phyloP scores from a whole-genome alignment of 2,329 filamentous ascomycete genomes.

The Cercospora nicotianae region DNA sequence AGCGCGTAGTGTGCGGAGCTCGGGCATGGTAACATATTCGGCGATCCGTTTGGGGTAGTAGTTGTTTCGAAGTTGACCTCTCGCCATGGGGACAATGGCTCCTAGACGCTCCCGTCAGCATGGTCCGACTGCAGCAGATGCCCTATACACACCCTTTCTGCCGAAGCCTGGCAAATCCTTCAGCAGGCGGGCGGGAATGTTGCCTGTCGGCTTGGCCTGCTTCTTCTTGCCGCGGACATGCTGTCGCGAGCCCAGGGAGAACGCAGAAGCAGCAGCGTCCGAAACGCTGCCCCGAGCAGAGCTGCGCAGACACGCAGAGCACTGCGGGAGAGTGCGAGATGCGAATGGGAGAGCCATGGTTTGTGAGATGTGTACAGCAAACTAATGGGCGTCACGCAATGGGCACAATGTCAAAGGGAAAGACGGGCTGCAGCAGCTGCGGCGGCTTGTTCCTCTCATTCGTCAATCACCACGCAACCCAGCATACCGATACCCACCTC shows the following conservation, averaged over 20 bases:
- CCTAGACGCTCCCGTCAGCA: conserved; percentile 42
- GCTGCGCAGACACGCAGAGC: conserved; percentile 35
- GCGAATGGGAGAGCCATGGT: conserved; percentile 30
- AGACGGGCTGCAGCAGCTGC: background rate
- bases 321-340: conserved; percentile 31
- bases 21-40: conserved; percentile 52
- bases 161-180: conserved; percentile 57
- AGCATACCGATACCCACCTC: conserved; percentile 3
- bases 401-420: background rate
- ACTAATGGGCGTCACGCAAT: conserved; percentile 4
- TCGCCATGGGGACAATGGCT: conserved; percentile 53
- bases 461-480: background rate
- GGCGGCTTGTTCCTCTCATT: conserved; percentile 8
- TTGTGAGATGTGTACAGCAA: background rate
- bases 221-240: conserved; percentile 42
- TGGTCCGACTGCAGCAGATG: background rate
- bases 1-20: conserved; percentile 48
- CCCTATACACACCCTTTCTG: conserved; percentile 41
- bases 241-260: conserved; percentile 26
- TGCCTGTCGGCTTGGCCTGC: conserved; percentile 33
- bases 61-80: conserved; percentile 56
- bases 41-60: conserved; percentile 55
- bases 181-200: conserved; percentile 53
- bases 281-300: conserved; percentile 23
- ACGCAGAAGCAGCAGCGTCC: conserved; percentile 15